Evolutionary conservation across 2,329 filamentous ascomycete species (phyloP), one percentile per base, ranked within the genome.

Genomic region (Scortechinia acanthostroma): DNA sequence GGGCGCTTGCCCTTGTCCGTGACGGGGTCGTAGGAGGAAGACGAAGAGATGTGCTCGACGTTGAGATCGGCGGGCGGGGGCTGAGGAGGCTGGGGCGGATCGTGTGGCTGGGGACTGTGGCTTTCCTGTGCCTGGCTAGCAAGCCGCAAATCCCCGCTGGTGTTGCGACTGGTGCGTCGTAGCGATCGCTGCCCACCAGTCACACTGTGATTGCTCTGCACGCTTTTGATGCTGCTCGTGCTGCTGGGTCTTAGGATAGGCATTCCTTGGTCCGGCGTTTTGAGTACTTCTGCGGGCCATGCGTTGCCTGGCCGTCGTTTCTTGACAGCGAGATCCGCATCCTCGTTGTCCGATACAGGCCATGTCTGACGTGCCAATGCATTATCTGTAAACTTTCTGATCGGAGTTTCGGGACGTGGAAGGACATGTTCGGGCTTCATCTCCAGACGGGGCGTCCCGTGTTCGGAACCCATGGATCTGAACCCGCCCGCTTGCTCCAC

Each of bases 21-120:
- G 35, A 40, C 35, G 35, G 35, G 35, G 17, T 40, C 35, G 35
- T 40, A 40, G 20, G 35, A 40, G 35, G 35, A 40, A 10, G 35
- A 40, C 10, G 35, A 40, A 17, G 35, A 6, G 35, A 40, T 10
- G 6, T 6, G 35, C 6, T 40, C 35, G 10, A 40, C 6, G 17
- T 40, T 19, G 17, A 40, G 6, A 19, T 40, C 35, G 35, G 35
- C 6, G 17, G 35, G 10, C 10, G 35, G 35, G 6, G 35, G 35
- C 25, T 30, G 25, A n/a, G 25, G n/a, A 30, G 25, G 25, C 25
- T 10, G n/a, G n/a, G n/a, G n/a, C n/a, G n/a, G n/a, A n/a, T n/a
- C n/a, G n/a, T n/a, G n/a, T n/a, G n/a, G n/a, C 25, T 30, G 25
- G 25, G 25, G n/a, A 10, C 25, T n/a, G n/a, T 30, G 10, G 10